phyloP scores from a whole-genome alignment of 2,329 filamentous ascomycete genomes.

The Diaporthe velutina region DNA sequence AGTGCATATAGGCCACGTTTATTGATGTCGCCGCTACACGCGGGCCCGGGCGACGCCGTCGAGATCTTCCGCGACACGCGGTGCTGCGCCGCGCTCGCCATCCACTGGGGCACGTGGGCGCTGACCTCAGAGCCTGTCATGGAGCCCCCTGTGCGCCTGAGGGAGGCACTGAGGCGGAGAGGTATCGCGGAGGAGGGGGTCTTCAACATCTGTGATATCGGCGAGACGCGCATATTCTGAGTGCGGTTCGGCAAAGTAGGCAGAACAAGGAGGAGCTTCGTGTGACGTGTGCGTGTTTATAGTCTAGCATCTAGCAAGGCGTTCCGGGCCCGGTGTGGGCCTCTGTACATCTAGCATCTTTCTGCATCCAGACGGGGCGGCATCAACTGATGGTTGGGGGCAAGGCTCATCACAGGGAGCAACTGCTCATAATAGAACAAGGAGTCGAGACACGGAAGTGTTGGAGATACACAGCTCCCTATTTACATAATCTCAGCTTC shows the following conservation, averaged over 20 bases:
- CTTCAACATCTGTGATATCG: conserved; percentile 88
- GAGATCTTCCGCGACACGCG: conserved; percentile 89
- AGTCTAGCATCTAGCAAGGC: conserved; percentile 15
- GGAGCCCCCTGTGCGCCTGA: conserved; percentile 82
- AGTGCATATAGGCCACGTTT: conserved; percentile 82
- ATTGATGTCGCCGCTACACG: conserved; percentile 85
- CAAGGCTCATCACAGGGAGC: not conserved
- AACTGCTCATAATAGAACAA: not conserved
- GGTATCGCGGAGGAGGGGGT: conserved; percentile 77
- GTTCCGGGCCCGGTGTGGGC: not conserved
- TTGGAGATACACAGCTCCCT: not conserved
- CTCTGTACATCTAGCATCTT: not conserved
- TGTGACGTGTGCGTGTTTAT: not conserved
- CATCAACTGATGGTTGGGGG: not conserved
- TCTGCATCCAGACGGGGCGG: not conserved
- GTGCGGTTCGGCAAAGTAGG: too few species aligned
- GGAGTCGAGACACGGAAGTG: not conserved
- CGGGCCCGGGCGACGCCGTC: conserved; percentile 87
- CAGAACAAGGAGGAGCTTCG: too few species aligned
- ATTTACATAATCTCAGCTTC: not conserved
- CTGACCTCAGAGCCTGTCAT: conserved; percentile 87
- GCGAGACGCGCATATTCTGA: conserved; percentile 83
- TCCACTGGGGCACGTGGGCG: conserved; percentile 95
- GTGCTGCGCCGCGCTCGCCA: conserved; percentile 83
- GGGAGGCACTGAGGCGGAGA: conserved; percentile 76